Base-by-base conservation (phyloP, 352 stramenopile species). In the Globisporangium orthogonon region DNA sequence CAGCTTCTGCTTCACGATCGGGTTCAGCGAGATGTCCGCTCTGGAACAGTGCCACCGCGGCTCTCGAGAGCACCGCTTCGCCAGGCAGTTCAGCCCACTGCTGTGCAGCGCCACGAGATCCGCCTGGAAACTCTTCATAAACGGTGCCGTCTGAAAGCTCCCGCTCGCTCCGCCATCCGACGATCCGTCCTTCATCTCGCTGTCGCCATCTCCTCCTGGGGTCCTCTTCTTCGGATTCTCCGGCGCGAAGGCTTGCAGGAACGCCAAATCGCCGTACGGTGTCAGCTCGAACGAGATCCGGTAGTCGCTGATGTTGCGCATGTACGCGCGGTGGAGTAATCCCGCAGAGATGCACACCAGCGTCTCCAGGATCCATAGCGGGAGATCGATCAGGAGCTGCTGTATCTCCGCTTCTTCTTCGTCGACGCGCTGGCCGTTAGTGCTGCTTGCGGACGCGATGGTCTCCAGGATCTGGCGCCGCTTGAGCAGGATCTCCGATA, bases 211-310 rank as follows among this genome's bases (percentile, higher is more conserved):
- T 1, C 13, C 33, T 67, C 57, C 37, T 18, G 50, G 54, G 50
- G 18, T 18, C 17, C 45, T 68, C 50, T 65, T 70, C 28, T 72
- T 73, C 28, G 56, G 11, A 5, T 52, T 58, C 60, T 91, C 80
- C 2, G 78, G 73, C 1, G 73, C 76, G 65, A 94, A 91, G 5
- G 79, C 84, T 31, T 87, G 69, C 33, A 91, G 60, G 45, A 91
- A 74, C 30, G 84, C 84, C 47, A 94, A 50, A 41, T 94, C 84
- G 3, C 84, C 82, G 53, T 92, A 94, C 7, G 84, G 84, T 52
- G 71, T 89, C 48, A 94, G 63, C 56, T 91, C 84, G 39, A 91
- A 94, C 41, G 80, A 86, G 35, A 91, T 71, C 56, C 82, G 84
- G 46, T 89, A 88, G 54, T 91, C 80, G 58, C 80, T 88, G 29